phyloP scores from a whole-genome alignment of 306 rosid genomes.

The Crotalaria pallida region DNA sequence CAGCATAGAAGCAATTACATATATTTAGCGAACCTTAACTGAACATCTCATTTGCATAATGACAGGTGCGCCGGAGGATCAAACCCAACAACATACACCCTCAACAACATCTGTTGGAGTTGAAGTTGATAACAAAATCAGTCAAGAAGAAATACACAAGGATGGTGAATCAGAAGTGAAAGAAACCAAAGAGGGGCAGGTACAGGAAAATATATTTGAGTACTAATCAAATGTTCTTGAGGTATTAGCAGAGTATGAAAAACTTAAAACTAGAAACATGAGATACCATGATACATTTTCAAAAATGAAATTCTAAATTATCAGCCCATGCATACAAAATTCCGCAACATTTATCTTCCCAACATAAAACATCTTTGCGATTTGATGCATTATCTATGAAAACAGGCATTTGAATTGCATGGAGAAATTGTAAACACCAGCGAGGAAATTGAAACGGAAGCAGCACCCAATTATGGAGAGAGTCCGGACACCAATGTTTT shows the following conservation, averaged over 20 bases:
- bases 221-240: background rate
- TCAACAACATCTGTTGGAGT: background rate
- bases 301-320: background rate
- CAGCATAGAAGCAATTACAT: background rate
- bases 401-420: slow-evolving; percentile 11
- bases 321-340: background rate
- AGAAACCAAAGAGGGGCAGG: slow-evolving; percentile 5
- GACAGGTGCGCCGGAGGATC: background rate
- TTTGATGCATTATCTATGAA: background rate
- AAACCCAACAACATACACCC: background rate
- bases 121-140: background rate
- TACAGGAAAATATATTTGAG: background rate
- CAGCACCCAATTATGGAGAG: no score
- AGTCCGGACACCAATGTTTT: no score
- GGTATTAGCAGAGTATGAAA: slow-evolving; percentile 3
- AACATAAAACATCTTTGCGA: background rate
- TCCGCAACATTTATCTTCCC: background rate
- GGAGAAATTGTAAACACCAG: no score
- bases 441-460: no score
- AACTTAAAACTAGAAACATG: background rate
- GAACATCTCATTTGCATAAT: background rate
- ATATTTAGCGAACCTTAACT: background rate
- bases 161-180: slow-evolving; percentile 1
- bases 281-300: no score
- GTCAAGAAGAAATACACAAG: slow-evolving; percentile 4